phyloP scores from a whole-genome alignment of 148 eudicot genomes.

The Camellia japonica region DNA sequence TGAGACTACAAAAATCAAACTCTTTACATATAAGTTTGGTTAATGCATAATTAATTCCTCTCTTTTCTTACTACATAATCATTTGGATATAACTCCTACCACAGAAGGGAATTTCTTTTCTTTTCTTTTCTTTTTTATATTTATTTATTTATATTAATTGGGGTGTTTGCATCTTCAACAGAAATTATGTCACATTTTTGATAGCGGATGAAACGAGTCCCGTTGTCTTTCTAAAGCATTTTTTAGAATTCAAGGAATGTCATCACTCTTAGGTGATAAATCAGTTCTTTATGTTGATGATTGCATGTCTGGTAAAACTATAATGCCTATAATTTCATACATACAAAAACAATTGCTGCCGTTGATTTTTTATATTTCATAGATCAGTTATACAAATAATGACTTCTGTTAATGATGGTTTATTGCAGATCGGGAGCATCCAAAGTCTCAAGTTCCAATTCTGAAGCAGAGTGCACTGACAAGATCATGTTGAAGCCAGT shows the following conservation, averaged over 20 bases:
- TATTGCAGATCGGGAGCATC: conserved; percentile 23
- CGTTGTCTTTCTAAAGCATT: neutral
- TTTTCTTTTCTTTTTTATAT: neutral
- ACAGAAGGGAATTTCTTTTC: neutral
- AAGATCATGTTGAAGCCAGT: conserved; percentile 17
- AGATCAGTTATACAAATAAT: neutral
- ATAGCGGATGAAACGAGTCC: neutral
- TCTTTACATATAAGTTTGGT: neutral
- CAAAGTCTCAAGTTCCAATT: neutral
- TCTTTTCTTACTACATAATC: neutral
- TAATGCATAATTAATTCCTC: neutral
- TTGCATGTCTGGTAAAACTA: neutral
- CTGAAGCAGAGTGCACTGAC: conserved; percentile 12
- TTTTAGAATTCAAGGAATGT: neutral
- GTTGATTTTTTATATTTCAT: neutral
- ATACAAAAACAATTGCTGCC: neutral
- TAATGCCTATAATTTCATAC: too few species aligned
- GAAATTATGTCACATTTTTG: neutral
- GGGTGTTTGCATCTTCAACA: neutral
- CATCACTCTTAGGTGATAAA: neutral
- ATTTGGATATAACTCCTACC: neutral
- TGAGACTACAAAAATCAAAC: neutral
- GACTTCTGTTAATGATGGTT: conserved; percentile 8
- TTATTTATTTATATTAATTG: neutral
- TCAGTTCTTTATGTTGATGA: neutral